Percentiles rank a stretch among this genome's conserved stretches.
phyloP scores from a whole-genome alignment of 1,284 basidiomycete genomes.

The Amylostereum areolatum region DNA sequence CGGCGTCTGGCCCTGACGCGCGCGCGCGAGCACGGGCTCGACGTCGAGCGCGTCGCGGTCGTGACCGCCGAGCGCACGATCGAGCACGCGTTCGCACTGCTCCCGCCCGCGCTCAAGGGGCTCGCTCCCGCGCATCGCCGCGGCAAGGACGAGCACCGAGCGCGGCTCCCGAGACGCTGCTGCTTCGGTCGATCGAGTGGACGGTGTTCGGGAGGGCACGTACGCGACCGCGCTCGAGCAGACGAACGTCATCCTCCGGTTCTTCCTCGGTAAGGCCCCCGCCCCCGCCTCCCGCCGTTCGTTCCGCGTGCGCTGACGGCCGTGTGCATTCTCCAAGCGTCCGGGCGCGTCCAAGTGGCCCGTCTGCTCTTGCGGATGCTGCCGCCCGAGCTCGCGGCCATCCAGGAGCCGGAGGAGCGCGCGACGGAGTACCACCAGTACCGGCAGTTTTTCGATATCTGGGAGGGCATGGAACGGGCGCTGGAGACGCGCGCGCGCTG shows the following conservation, averaged over 20 bases:
- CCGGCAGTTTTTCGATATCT: slow-evolving; percentile 66
- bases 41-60: slow-evolving; percentile 77
- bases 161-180: slow-evolving; percentile 55
- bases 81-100: slow-evolving; percentile 64
- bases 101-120: slow-evolving; percentile 38
- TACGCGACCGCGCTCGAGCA: slow-evolving; percentile 77
- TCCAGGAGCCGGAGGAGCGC: slow-evolving; percentile 54
- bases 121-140: too few relatives aligned
- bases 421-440: slow-evolving; percentile 71
- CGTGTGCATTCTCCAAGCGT: too few relatives aligned
- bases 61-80: slow-evolving; percentile 79
- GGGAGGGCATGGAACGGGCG: slow-evolving; percentile 54
- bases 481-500: slow-evolving; percentile 49
- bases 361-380: slow-evolving; percentile 59
- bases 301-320: too few relatives aligned
- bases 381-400: slow-evolving; percentile 55
- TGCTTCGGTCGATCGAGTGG: slow-evolving; percentile 93
- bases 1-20: slow-evolving; percentile 71
- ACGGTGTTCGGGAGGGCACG: slow-evolving; percentile 75
- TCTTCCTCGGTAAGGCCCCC: slow-evolving; percentile 84
- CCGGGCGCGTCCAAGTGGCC: slow-evolving; percentile 70
- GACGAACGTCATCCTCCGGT: slow-evolving; percentile 80
- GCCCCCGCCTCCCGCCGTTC: too few relatives aligned
- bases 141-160: too few relatives aligned
- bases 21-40: slow-evolving; percentile 80